Percentiles rank a stretch among this genome's conserved stretches.
phyloP scores from a whole-genome alignment of 495 filamentous ascomycete species.

The Penicillium paxilli region DNA sequence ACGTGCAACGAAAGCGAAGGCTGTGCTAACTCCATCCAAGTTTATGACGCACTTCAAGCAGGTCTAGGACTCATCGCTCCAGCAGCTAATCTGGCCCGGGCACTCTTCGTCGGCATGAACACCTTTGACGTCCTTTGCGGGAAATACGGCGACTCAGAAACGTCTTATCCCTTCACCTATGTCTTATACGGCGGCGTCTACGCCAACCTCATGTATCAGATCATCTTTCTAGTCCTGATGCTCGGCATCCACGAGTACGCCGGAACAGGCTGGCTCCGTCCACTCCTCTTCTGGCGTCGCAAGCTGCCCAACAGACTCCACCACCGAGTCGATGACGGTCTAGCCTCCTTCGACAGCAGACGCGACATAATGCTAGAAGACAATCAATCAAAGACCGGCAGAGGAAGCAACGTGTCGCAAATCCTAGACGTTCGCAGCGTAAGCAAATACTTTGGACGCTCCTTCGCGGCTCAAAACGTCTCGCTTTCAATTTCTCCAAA shows the following conservation, averaged over 20 bases:
- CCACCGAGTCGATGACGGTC: background rate
- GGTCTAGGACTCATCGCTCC: constrained; percentile 4
- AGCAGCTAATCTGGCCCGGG: constrained; percentile 4
- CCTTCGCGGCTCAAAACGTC: background rate
- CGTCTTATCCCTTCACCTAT: background rate
- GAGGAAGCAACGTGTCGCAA: background rate
- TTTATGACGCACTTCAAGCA: background rate
- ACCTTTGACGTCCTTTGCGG: constrained; percentile 6
- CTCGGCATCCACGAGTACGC: background rate
- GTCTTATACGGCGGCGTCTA: background rate
- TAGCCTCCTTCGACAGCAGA: background rate
- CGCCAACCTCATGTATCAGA: constrained; percentile 1
- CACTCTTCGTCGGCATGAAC: constrained; percentile 5
- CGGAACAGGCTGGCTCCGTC: background rate
- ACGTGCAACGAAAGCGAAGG: background rate
- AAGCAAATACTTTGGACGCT: background rate
- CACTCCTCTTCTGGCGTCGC: background rate
- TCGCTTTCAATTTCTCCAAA: background rate
- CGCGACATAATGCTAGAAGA: background rate
- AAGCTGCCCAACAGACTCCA: background rate
- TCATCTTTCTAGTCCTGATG: background rate
- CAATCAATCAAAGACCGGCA: background rate
- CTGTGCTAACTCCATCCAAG: background rate
- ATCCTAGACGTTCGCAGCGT: background rate
- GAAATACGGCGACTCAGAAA: constrained; percentile 1